Base-by-base conservation (phyloP, 345 rosid species). In the Adansonia digitata region DNA sequence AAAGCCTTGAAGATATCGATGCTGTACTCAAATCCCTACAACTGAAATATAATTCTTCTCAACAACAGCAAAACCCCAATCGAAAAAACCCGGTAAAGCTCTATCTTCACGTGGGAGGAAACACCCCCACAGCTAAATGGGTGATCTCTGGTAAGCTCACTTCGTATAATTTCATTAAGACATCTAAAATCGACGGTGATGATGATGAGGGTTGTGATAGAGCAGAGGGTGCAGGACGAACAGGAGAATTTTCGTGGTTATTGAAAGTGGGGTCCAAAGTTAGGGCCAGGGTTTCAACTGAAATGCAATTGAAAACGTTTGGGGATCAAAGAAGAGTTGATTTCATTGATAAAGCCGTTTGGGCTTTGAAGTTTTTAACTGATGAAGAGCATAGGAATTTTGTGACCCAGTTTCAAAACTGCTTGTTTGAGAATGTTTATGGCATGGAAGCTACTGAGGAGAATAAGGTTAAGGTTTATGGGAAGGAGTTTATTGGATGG, bases 401-500 rank as follows among this genome's bases (percentile, higher is more conserved):
- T 61, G 88, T 90, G 66, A 86, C 85, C 9, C 85, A 78, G 64
- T 94, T 86, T 55, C 97, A 94, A 61, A 88, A 90, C 74, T 89
- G 89, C 71, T 59, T 94, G 77, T 94, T 92, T 76, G 97, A 94
- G 84, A 94, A 94, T 81, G 95, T 91, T 40, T 82, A 91, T 69
- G 86, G 90, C 80, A 35, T 92, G 40, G 78, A 75, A 73, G 92
- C 97, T 0, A 86, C 82, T 0, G 97, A 94, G 34, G 90, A 84
- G 73, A 94, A 82, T 69, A 92, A 84, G 85, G 24, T 87, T 57
- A 92, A 94, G 79, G 83, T 90, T 18, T 94, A 88, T 37, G 97
- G 97, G 46, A 94, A 91, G 84, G 98, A 94, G 39, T 94, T 94
- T 77, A 79, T 94, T 0, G 92, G 95, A 6, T 94, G 98, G 98